phyloP scores from a whole-genome alignment of 73 alveolate species.

The Blepharisma stoltei region DNA sequence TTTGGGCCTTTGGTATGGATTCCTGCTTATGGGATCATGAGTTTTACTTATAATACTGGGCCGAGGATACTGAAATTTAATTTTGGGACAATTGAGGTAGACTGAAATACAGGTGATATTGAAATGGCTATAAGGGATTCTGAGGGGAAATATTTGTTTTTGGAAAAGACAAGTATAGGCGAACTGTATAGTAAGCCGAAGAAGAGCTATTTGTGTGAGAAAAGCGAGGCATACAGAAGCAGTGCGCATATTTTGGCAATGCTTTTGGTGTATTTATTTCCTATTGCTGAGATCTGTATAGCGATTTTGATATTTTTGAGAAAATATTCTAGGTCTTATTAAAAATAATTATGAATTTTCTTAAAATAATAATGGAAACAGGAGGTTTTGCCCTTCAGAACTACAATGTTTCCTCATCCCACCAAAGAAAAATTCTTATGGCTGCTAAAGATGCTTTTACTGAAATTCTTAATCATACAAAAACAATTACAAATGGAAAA shows the following conservation, averaged over 20 bases:
- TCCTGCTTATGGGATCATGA: background rate
- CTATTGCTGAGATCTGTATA: background rate
- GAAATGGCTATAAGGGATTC: background rate
- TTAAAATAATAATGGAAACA: background rate
- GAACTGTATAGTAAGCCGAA: background rate
- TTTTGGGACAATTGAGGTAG: conserved; percentile 16
- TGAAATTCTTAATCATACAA: background rate
- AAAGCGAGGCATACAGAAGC: background rate
- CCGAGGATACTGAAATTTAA: background rate
- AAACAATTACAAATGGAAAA: background rate
- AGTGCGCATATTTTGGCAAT: background rate
- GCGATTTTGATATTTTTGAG: background rate
- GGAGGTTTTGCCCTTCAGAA: background rate
- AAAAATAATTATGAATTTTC: background rate
- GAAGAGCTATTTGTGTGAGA: background rate
- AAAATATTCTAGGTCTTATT: conserved; percentile 13
- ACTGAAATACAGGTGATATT: background rate
- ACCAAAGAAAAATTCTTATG: too few relatives aligned
- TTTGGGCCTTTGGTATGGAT: background rate
- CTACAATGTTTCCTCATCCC: background rate
- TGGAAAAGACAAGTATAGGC: background rate
- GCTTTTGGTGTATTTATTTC: background rate
- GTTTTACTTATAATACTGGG: background rate
- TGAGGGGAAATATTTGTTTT: background rate
- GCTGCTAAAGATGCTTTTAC: too few relatives aligned